A percentile compares a stretch with the other conserved stretches of the same genome.
Conservation (phyloP, 2,329 filamentous ascomycete species). For the Colletotrichum magnum region DNA sequence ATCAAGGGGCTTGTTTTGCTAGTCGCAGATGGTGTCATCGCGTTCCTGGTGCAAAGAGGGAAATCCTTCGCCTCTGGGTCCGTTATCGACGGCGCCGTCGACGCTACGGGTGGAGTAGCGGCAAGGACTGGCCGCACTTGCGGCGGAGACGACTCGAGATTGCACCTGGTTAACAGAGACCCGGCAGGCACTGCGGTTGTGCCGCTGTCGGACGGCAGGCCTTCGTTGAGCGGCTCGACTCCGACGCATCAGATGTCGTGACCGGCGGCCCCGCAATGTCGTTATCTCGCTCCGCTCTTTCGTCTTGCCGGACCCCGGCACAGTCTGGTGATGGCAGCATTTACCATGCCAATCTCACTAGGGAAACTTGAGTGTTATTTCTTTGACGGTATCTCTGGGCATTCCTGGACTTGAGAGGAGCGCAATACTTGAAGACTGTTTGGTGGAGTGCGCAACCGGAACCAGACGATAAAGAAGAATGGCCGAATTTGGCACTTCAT, state of each 20-base stretch:
- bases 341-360: not conserved
- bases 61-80: conserved; percentile 1
- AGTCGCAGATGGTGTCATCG: conserved; percentile 12
- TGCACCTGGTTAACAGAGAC: too few species aligned
- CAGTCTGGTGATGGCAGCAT: not conserved
- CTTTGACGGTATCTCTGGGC: not conserved
- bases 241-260: conserved; percentile 21
- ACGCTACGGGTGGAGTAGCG: conserved; percentile 9
- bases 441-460: too few species aligned
- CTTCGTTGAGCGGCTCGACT: conserved; percentile 1
- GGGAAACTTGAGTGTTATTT: not conserved
- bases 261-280: conserved; percentile 30
- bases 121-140: not conserved
- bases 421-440: too few species aligned
- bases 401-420: too few species aligned
- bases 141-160: not conserved
- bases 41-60: not conserved
- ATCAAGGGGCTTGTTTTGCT: conserved; percentile 7
- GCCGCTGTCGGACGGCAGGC: conserved; percentile 16
- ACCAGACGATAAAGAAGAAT: too few species aligned
- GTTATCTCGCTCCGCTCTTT: conserved; percentile 35
- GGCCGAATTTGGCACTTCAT: too few species aligned
- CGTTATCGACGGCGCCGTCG: not conserved
- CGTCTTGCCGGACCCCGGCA: conserved; percentile 22
- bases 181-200: not conserved